phyloP scores from a whole-genome alignment of 2,329 filamentous ascomycete genomes.

The Fusarium decemcellulare region DNA sequence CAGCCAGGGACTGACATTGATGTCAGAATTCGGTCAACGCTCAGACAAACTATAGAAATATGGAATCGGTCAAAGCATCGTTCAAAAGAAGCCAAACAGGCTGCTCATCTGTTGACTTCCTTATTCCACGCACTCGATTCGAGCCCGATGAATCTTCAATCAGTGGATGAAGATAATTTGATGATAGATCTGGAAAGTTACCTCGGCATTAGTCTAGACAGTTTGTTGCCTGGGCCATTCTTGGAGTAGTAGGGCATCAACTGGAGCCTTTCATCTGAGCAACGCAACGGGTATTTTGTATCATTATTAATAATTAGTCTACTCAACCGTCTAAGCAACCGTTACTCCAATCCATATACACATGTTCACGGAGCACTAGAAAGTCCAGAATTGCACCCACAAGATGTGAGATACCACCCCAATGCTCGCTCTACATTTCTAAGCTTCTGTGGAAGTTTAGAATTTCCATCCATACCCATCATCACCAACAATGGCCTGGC shows the following conservation, averaged over 20 bases:
- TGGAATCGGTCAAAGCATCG: conserved; percentile 12
- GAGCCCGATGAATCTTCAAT: background rate
- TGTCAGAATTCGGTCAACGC: background rate
- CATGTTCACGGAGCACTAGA: too few relatives aligned
- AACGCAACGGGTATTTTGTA: background rate
- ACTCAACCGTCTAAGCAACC: too few relatives aligned
- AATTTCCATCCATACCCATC: conserved; percentile 24
- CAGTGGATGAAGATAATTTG: background rate
- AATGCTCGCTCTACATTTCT: conserved; percentile 40
- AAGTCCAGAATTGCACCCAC: conserved; percentile 14
- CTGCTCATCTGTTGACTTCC: conserved; percentile 3
- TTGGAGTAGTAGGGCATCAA: background rate
- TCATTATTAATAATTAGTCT: too few relatives aligned
- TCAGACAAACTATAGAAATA: conserved; percentile 2
- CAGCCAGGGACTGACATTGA: background rate
- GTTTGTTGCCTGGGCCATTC: background rate
- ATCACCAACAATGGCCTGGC: conserved; percentile 33
- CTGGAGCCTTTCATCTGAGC: background rate
- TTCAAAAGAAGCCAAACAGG: conserved; percentile 16
- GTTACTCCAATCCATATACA: too few relatives aligned
- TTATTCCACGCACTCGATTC: conserved; percentile 5
- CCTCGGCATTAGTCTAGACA: background rate
- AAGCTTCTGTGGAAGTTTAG: conserved; percentile 27
- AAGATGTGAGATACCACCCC: conserved; percentile 36
- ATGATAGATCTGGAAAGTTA: background rate